Percentiles rank a stretch among this genome's conserved stretches.
These are phyloP conservation scores for Cyamopsis tetragonoloba DNA, from an alignment of 306 rosid species.

Conservation along the genomic window DNA sequence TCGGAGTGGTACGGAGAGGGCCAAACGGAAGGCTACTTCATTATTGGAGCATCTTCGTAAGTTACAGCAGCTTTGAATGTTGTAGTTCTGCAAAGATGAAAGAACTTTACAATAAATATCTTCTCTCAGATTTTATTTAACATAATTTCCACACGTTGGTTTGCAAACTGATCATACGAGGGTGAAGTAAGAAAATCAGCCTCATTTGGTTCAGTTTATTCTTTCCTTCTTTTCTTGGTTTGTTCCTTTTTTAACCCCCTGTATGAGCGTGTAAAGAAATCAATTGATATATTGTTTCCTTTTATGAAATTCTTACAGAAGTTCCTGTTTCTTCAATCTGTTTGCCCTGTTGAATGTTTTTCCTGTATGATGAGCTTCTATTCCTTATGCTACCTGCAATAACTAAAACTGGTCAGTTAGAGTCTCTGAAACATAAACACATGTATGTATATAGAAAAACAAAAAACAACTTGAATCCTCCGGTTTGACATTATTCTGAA, in stretches of 20 bases:
- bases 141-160: conserved; percentile 37
- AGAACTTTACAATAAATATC: conserved; percentile 24
- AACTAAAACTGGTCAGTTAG: background rate
- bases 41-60: conserved; percentile 82
- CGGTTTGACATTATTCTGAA: background rate
- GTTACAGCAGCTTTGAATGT: conserved; percentile 51
- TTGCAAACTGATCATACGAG: conserved; percentile 49
- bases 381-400: background rate
- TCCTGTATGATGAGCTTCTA: background rate
- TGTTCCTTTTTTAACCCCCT: conserved; percentile 28
- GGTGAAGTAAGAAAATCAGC: conserved; percentile 49
- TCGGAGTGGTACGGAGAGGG: conserved; percentile 78
- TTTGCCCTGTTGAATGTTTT: background rate
- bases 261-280: conserved; percentile 55
- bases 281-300: conserved; percentile 39
- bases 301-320: conserved; percentile 25
- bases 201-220: conserved; percentile 53
- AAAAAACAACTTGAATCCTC: background rate
- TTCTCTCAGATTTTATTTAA: conserved; percentile 41
- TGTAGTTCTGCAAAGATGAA: conserved; percentile 29
- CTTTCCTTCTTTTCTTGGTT: conserved; percentile 35
- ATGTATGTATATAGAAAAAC: too few species aligned
- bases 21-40: conserved; percentile 87
- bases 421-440: too few species aligned
- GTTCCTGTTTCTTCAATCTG: background rate